A percentile compares a stretch with the other conserved stretches of the same genome.
Conservation (phyloP, 176 grass and related monocot genomes). For the Dendrocalamus sinicus region DNA sequence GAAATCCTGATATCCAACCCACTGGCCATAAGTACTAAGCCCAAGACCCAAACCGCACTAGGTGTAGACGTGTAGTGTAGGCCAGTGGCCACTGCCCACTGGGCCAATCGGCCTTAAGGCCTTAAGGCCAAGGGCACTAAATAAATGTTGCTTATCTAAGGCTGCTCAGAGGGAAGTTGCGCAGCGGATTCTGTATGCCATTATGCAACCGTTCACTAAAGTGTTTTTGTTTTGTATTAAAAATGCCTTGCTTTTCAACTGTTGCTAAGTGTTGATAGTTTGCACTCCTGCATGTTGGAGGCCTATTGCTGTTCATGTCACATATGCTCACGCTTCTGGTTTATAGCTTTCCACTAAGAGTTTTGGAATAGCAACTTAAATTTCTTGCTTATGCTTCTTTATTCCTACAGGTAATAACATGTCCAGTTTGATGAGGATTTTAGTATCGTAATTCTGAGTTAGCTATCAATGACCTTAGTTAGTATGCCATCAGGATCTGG, state of each 20-base stretch:
- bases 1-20: too few relatives aligned
- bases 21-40: too few relatives aligned
- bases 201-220: slow-evolving; percentile 11
- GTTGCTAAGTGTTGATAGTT: neutral
- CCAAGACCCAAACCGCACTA: too few relatives aligned
- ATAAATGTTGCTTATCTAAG: slow-evolving; percentile 65
- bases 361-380: slow-evolving; percentile 5
- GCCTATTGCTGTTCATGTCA: neutral
- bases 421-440: slow-evolving; percentile 21
- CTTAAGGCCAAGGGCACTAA: neutral
- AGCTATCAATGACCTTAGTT: slow-evolving; percentile 53
- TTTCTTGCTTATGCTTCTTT: slow-evolving; percentile 29
- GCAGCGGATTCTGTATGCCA: slow-evolving; percentile 54
- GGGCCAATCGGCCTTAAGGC: too few relatives aligned
- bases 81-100: too few relatives aligned
- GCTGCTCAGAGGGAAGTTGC: slow-evolving; percentile 73
- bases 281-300: neutral
- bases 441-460: neutral
- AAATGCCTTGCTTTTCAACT: neutral
- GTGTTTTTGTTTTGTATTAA: neutral
- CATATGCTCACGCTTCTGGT: neutral
- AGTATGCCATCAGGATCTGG: slow-evolving; percentile 44
- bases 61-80: too few relatives aligned
- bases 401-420: neutral
- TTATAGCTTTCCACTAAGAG: neutral